These are phyloP conservation scores for Bolboschoenus planiculmis DNA, from an alignment of 176 grass and related monocot genomes.

Conservation along the genomic window DNA sequence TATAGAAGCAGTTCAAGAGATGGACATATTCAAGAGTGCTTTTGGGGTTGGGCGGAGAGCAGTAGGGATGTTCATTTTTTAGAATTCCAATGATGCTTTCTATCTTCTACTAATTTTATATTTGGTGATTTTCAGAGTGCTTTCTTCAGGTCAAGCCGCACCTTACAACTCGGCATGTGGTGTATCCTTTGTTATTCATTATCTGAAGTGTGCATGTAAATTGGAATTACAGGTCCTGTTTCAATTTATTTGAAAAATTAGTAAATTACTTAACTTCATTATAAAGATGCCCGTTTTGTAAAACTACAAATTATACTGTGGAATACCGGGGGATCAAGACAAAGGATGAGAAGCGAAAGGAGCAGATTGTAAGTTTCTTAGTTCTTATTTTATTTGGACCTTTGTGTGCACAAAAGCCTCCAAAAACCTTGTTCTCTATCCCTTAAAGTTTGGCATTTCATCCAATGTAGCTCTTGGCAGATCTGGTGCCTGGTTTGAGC, in stretches of 20 bases:
- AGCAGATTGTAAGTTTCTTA: conserved; percentile 70
- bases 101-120: background rate
- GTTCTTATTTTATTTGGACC: background rate
- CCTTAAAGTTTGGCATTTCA: background rate
- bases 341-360: conserved; percentile 79
- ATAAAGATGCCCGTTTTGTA: conserved; percentile 80
- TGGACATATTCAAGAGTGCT: background rate
- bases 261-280: conserved; percentile 35
- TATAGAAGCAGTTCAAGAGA: background rate
- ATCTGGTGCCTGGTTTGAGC: background rate
- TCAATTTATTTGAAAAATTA: background rate
- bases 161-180: conserved; percentile 45
- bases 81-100: background rate
- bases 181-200: conserved; percentile 56
- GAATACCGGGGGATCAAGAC: conserved; percentile 85
- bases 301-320: conserved; percentile 65
- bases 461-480: background rate
- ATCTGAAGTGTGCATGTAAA: background rate
- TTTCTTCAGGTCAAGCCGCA: conserved; percentile 93
- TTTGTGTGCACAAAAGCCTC: background rate
- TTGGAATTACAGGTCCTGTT: background rate
- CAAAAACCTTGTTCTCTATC: background rate
- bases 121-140: conserved; percentile 50
- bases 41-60: background rate
- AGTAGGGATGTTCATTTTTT: background rate